These are phyloP conservation scores for Hura crepitans DNA, from an alignment of 441 rosid genomes.

Conservation along the genomic window DNA sequence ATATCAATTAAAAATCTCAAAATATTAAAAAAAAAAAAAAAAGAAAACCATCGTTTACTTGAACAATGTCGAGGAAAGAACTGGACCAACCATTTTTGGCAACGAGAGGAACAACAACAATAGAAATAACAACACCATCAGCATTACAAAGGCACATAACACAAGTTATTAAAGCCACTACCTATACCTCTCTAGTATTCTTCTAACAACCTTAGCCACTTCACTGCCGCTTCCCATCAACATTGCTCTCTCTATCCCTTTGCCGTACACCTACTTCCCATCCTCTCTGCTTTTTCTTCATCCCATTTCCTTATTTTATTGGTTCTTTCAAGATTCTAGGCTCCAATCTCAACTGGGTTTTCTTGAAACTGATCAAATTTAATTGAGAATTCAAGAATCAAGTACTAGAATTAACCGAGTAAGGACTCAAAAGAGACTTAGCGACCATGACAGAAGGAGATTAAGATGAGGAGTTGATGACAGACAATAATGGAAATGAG, in stretches of 20 bases:
- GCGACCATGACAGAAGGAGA: too few species aligned
- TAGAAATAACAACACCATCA: slow-evolving; percentile 93
- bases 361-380: slow-evolving; percentile 20
- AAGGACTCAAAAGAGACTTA: slow-evolving; percentile 26
- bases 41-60: too few species aligned
- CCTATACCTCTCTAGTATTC: slow-evolving; percentile 70
- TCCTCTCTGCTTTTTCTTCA: slow-evolving; percentile 19
- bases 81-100: slow-evolving; percentile 78
- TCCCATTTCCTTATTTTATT: slow-evolving; percentile 21
- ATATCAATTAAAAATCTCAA: too few species aligned
- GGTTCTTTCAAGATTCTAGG: slow-evolving; percentile 7
- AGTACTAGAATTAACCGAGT: slow-evolving; percentile 19
- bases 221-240: slow-evolving; percentile 36
- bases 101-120: slow-evolving; percentile 86
- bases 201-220: neutral
- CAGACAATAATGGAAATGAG: too few species aligned
- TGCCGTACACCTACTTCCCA: slow-evolving; percentile 55
- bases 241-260: slow-evolving; percentile 63
- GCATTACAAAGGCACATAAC: slow-evolving; percentile 93
- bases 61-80: slow-evolving; percentile 83
- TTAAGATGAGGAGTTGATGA: too few species aligned
- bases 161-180: slow-evolving; percentile 69
- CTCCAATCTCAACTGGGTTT: slow-evolving; percentile 30
- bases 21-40: too few species aligned
- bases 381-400: slow-evolving; percentile 24